A percentile compares a stretch with the other conserved stretches of the same genome.
Evolutionary conservation across 768 basidiomycete genomes (phyloP).

Genomic region (Podaxis sp.): DNA sequence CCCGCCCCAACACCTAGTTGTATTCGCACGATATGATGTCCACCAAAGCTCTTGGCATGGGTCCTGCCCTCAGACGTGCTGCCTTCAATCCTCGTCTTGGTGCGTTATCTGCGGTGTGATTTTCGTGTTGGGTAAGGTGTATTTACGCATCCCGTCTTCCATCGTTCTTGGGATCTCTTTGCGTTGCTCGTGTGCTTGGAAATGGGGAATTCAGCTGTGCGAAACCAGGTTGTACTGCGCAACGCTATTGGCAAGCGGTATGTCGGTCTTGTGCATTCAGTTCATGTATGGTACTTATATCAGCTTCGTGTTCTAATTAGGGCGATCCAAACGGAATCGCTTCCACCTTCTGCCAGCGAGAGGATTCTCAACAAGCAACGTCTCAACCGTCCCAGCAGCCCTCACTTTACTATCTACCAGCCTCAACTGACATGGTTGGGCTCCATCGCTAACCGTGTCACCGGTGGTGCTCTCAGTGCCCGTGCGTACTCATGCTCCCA

Average conservation of each 20-base stretch:
- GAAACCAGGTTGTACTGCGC: constrained; percentile 40
- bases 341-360: constrained; percentile 54
- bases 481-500: constrained; percentile 47
- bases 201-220: constrained; percentile 23
- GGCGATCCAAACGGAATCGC: constrained; percentile 60
- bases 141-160: neutral
- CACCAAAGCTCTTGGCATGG: constrained; percentile 56
- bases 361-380: constrained; percentile 87
- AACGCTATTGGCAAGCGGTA: constrained; percentile 44
- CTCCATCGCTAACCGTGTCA: constrained; percentile 86
- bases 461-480: constrained; percentile 76
- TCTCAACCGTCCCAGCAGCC: constrained; percentile 82
- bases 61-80: constrained; percentile 51
- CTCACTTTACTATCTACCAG: constrained; percentile 97
- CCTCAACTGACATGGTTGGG: constrained; percentile 88
- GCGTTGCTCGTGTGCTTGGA: constrained; percentile 17
- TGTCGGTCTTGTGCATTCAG: constrained; percentile 8
- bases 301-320: constrained; percentile 27
- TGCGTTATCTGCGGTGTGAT: constrained; percentile 21
- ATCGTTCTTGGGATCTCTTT: neutral
- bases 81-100: constrained; percentile 39
- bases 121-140: constrained; percentile 22
- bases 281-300: neutral
- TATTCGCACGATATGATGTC: constrained; percentile 34
- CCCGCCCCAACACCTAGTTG: constrained; percentile 1